These are phyloP conservation scores for Microsporum canis DNA, from an alignment of 2,329 filamentous ascomycete species.

Conservation along the genomic window DNA sequence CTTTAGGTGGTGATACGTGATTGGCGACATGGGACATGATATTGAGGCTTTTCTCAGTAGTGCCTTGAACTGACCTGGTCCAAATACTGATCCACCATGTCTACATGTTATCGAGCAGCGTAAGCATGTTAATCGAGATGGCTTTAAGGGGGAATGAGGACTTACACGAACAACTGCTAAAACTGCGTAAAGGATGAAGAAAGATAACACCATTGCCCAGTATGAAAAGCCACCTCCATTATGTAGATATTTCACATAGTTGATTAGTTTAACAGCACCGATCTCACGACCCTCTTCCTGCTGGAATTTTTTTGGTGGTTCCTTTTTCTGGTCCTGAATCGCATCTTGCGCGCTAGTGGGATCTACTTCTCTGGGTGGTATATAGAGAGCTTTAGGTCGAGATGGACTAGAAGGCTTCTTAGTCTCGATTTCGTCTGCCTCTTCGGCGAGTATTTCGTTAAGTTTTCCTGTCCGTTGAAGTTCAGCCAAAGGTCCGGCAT, in stretches of 20 bases:
- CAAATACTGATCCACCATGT: constrained; percentile 41
- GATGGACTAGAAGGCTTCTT: constrained; percentile 17
- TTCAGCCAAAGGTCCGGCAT: constrained; percentile 56
- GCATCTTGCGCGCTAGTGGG: constrained; percentile 4
- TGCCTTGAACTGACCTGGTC: constrained; percentile 27
- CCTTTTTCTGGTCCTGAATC: constrained; percentile 11
- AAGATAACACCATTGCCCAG: constrained; percentile 45
- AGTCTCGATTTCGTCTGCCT: constrained; percentile 36
- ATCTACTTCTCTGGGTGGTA: constrained; percentile 8
- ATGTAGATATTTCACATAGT: constrained; percentile 58
- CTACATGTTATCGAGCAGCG: constrained; percentile 13
- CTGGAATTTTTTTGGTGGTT: constrained; percentile 55
- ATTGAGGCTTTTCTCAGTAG: constrained; percentile 9
- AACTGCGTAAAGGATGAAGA: constrained; percentile 46
- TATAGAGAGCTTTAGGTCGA: constrained; percentile 9
- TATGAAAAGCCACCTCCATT: constrained; percentile 53
- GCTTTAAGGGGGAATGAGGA: constrained; percentile 7
- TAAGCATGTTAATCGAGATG: background rate
- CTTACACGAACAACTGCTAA: constrained; percentile 43
- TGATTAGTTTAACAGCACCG: constrained; percentile 54
- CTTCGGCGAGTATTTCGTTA: constrained; percentile 31
- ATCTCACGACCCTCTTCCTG: constrained; percentile 63
- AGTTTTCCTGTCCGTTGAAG: constrained; percentile 33
- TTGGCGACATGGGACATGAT: constrained; percentile 12
- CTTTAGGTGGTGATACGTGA: background rate